A percentile compares a stretch with the other conserved stretches of the same genome.
Conservation (phyloP, 345 rosid genomes). For the Euclidium syriacum region DNA sequence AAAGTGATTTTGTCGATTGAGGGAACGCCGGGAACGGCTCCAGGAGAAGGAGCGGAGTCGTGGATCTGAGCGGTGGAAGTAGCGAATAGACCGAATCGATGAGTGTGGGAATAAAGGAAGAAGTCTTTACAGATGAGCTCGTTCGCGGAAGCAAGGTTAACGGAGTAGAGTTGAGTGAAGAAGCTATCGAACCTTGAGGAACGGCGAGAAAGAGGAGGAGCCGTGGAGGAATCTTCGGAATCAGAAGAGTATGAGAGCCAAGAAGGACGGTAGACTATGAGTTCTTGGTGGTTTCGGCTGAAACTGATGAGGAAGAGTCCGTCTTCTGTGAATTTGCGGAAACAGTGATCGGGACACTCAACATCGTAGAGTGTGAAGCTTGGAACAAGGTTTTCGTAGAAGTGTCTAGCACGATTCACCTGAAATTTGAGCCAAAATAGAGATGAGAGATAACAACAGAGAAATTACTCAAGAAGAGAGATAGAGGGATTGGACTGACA, state of each 20-base stretch:
- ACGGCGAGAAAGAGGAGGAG: slow-evolving; percentile 51
- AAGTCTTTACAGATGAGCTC: slow-evolving; percentile 90
- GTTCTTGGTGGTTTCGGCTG: slow-evolving; percentile 76
- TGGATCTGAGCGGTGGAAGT: slow-evolving; percentile 85
- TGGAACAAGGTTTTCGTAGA: slow-evolving; percentile 92
- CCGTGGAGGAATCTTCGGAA: slow-evolving; percentile 20
- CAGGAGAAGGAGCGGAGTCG: slow-evolving; percentile 59
- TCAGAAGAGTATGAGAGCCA: slow-evolving; percentile 76
- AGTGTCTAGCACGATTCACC: slow-evolving; percentile 76
- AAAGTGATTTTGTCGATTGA: slow-evolving; percentile 81
- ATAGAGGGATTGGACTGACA: slow-evolving; percentile 33
- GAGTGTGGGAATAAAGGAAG: slow-evolving; percentile 65
- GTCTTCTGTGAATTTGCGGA: slow-evolving; percentile 94
- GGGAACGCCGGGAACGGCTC: slow-evolving; percentile 80
- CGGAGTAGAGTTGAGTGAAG: slow-evolving; percentile 66
- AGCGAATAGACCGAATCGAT: slow-evolving; percentile 79
- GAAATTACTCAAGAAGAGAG: neutral
- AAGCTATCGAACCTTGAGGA: slow-evolving; percentile 81
- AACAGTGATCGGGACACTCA: slow-evolving; percentile 81
- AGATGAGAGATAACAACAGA: neutral
- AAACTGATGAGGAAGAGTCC: slow-evolving; percentile 89
- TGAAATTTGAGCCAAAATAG: slow-evolving; percentile 27
- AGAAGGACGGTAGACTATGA: slow-evolving; percentile 82
- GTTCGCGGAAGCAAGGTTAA: slow-evolving; percentile 70
- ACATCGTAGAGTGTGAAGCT: slow-evolving; percentile 75